Conservation (phyloP, 192 early-diverging fungal species). For the Backusella sp. region DNA sequence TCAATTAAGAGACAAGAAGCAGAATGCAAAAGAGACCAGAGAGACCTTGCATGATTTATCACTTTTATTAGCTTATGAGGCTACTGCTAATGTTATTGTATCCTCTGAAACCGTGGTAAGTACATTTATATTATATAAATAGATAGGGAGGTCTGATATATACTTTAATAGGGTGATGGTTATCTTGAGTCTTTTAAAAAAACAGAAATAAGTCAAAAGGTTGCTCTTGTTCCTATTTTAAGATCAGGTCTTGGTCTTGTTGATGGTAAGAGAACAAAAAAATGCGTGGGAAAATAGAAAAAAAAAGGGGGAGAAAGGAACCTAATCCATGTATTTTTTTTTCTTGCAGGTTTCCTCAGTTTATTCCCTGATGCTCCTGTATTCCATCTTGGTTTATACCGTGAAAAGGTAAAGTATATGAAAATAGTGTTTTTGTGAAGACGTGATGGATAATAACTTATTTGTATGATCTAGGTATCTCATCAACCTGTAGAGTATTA, state of each 20-base stretch:
- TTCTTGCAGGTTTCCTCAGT: constrained; percentile 45
- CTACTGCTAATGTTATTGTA: constrained; percentile 46
- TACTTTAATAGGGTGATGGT: constrained; percentile 37
- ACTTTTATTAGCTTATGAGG: constrained; percentile 62
- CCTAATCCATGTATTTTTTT: constrained; percentile 3
- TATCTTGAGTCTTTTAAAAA: constrained; percentile 48
- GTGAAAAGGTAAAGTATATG: constrained; percentile 59
- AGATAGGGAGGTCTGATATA: neutral
- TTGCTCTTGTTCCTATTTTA: constrained; percentile 64
- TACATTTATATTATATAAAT: neutral
- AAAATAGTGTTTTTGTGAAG: neutral
- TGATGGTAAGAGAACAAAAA: constrained; percentile 31
- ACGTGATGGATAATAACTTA: neutral
- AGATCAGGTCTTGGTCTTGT: constrained; percentile 65
- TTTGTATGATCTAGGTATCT: constrained; percentile 42
- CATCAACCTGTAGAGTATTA: constrained; percentile 91
- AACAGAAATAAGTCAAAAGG: constrained; percentile 29
- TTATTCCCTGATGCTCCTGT: constrained; percentile 70
- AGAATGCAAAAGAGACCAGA: constrained; percentile 47
- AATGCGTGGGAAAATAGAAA: neutral
- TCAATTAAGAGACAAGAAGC: constrained; percentile 48
- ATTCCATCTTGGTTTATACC: constrained; percentile 77
- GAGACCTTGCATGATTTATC: constrained; percentile 54
- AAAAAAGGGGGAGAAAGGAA: too few relatives aligned
- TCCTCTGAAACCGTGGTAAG: constrained; percentile 24